These are phyloP conservation scores for Aspergillus olivimuriae DNA, from an alignment of 495 filamentous ascomycete species.

Conservation along the genomic window DNA sequence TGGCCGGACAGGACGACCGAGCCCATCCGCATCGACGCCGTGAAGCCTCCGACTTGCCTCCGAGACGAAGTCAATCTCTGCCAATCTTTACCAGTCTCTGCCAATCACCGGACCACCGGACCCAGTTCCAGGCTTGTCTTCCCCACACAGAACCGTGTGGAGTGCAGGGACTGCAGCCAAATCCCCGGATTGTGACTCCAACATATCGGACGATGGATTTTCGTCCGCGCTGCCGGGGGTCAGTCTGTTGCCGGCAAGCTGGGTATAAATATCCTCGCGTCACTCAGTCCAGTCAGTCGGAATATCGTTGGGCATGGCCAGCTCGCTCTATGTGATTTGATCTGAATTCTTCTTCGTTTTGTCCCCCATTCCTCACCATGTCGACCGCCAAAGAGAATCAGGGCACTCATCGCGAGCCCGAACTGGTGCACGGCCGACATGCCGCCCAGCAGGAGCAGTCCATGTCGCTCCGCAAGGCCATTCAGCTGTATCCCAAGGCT, in stretches of 20 bases:
- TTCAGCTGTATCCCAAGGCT: constrained; percentile 41
- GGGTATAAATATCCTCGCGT: neutral
- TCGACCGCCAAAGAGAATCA: neutral
- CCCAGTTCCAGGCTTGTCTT: neutral
- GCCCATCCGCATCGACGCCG: neutral
- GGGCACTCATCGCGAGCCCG: constrained; percentile 1
- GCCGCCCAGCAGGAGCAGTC: constrained; percentile 17
- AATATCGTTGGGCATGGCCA: neutral
- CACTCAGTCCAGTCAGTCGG: neutral
- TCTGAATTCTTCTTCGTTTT: too few relatives aligned
- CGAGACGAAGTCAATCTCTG: neutral
- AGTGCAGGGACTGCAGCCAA: too few relatives aligned
- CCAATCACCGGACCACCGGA: neutral
- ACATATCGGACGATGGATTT: neutral
- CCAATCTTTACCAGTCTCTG: neutral
- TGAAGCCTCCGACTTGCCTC: constrained; percentile 10
- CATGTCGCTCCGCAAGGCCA: constrained; percentile 21
- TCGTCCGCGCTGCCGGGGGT: too few relatives aligned
- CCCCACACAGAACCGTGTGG: neutral
- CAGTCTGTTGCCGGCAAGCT: too few relatives aligned
- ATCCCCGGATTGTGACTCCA: constrained; percentile 4
- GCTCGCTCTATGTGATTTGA: too few relatives aligned
- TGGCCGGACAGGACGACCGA: neutral
- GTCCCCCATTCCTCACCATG: neutral
- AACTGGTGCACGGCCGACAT: constrained; percentile 4